Evolutionary conservation across 768 basidiomycete species (phyloP).

Genomic region (Rhodosporidiobolus sp.): DNA sequence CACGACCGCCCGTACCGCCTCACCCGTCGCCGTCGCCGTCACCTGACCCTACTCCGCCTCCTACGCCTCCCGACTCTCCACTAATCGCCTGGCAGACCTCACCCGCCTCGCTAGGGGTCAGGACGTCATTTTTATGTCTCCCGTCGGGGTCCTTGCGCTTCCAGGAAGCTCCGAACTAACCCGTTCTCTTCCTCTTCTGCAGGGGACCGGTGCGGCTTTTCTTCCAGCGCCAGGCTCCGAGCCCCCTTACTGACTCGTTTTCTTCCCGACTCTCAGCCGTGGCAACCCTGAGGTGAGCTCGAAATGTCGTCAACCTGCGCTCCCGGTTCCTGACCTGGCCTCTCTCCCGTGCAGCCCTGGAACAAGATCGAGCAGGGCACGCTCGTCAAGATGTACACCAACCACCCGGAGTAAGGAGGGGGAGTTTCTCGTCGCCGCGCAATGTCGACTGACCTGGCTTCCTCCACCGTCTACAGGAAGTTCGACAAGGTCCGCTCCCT

Average conservation of each 20-base stretch:
- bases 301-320: background rate
- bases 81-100: constrained; percentile 9
- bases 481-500: background rate
- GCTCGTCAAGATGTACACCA: constrained; percentile 41
- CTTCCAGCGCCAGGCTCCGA: background rate
- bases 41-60: background rate
- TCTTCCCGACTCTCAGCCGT: background rate
- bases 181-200: background rate
- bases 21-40: background rate
- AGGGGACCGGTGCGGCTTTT: background rate
- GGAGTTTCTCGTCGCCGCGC: too few species aligned
- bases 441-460: too few species aligned
- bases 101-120: constrained; percentile 38
- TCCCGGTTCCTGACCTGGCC: background rate
- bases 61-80: too few species aligned
- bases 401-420: constrained; percentile 25
- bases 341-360: constrained; percentile 34
- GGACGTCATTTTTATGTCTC: constrained; percentile 9
- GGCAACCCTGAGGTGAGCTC: constrained; percentile 39
- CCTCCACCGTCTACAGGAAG: too few species aligned
- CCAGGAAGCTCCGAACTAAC: too few species aligned
- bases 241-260: background rate
- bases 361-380: constrained; percentile 41
- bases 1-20: background rate
- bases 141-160: too few species aligned